phyloP scores from a whole-genome alignment of 768 basidiomycete genomes.

The Pleurotus tuber-regium region DNA sequence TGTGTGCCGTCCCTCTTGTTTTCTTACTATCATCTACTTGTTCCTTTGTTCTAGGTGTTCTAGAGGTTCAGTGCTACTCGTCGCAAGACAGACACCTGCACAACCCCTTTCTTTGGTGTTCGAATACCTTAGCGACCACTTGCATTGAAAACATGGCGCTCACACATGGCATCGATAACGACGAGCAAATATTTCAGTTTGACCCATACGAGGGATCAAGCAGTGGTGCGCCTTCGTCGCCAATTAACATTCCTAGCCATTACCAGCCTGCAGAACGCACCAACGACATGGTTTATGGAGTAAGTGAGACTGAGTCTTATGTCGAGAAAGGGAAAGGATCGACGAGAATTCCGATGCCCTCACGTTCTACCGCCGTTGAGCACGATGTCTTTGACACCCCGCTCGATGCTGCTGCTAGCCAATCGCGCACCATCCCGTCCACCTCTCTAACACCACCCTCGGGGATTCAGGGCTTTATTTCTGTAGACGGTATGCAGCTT shows the following conservation, averaged over 20 bases:
- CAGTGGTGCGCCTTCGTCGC: neutral
- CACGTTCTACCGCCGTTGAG: slow-evolving; percentile 29
- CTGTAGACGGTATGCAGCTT: slow-evolving; percentile 1
- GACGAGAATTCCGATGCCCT: slow-evolving; percentile 48
- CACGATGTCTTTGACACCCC: slow-evolving; percentile 39
- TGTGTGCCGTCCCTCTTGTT: slow-evolving; percentile 13
- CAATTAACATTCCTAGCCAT: neutral
- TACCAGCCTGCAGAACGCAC: neutral
- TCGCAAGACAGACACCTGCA: neutral
- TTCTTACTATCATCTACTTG: slow-evolving; percentile 14
- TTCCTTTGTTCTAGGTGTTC: neutral
- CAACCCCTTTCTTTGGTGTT: neutral
- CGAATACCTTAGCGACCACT: slow-evolving; percentile 21
- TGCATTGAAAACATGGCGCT: slow-evolving; percentile 21
- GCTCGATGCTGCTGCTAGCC: neutral
- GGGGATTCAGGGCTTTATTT: slow-evolving; percentile 11
- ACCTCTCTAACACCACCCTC: slow-evolving; percentile 24
- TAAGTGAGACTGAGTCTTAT: slow-evolving; percentile 1
- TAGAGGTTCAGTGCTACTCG: neutral
- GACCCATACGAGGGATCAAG: slow-evolving; percentile 40
- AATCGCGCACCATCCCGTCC: neutral
- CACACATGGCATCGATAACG: slow-evolving; percentile 52
- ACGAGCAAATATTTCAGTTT: slow-evolving; percentile 48
- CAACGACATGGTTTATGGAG: neutral
- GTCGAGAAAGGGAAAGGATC: slow-evolving; percentile 54